Evolutionary conservation across 2,329 filamentous ascomycete genomes (phyloP).

Genomic region (Aspergillus hortae): DNA sequence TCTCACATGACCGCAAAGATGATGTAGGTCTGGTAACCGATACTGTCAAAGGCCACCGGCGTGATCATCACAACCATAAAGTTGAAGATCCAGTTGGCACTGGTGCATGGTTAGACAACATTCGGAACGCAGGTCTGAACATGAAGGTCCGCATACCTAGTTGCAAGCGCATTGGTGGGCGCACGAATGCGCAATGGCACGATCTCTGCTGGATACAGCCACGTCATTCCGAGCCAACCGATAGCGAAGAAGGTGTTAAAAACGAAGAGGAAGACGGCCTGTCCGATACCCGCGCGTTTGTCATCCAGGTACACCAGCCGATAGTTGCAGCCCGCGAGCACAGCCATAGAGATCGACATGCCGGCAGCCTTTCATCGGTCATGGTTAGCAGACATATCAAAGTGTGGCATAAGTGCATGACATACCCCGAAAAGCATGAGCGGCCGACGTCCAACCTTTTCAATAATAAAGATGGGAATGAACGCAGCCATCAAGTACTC

Average conservation of each 20-base stretch:
- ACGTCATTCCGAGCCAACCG: constrained; percentile 62
- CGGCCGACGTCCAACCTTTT: constrained; percentile 55
- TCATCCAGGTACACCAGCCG: constrained; percentile 28
- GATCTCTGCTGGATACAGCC: constrained; percentile 49
- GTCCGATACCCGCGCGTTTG: constrained; percentile 38
- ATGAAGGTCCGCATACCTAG: constrained; percentile 59
- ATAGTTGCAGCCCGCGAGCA: constrained; percentile 43
- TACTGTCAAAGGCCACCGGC: constrained; percentile 55
- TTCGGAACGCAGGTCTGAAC: constrained; percentile 53
- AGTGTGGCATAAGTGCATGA: constrained; percentile 39
- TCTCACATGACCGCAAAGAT: constrained; percentile 54
- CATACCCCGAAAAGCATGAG: constrained; percentile 71
- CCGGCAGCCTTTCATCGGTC: constrained; percentile 57
- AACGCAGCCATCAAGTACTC: constrained; percentile 52
- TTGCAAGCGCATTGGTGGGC: constrained; percentile 62
- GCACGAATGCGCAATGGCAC: constrained; percentile 57
- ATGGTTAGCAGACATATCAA: neutral
- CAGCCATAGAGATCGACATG: constrained; percentile 63
- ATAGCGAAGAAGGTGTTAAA: constrained; percentile 67
- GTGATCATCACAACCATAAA: constrained; percentile 66
- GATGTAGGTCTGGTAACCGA: constrained; percentile 54
- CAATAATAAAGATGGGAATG: constrained; percentile 49
- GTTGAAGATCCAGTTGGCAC: constrained; percentile 59
- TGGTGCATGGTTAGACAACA: constrained; percentile 49
- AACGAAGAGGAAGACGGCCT: constrained; percentile 51